Percentiles rank a stretch among this genome's conserved stretches.
phyloP scores from a whole-genome alignment of 2,329 filamentous ascomycete genomes.

The Penicillium sumatraense region DNA sequence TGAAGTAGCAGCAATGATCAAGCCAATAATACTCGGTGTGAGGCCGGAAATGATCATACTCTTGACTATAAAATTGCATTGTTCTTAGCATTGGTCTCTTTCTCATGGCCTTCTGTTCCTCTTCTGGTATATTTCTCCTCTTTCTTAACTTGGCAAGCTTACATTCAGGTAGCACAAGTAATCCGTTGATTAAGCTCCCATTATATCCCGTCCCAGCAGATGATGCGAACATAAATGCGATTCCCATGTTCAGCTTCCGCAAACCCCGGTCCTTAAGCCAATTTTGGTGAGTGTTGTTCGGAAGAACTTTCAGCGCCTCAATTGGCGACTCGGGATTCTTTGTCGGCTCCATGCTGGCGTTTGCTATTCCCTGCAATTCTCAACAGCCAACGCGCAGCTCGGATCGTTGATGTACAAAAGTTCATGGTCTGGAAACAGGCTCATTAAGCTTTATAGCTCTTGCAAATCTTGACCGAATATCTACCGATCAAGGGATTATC shows the following conservation, averaged over 20 bases:
- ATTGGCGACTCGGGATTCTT: constrained; percentile 11
- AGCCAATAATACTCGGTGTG: constrained; percentile 18
- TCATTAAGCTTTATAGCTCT: constrained; percentile 20
- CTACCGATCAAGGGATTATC: constrained; percentile 26
- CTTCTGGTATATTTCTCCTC: neutral
- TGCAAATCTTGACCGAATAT: constrained; percentile 2
- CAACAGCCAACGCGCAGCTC: neutral
- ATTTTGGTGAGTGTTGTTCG: constrained; percentile 23
- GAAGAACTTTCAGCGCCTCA: constrained; percentile 20
- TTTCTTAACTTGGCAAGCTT: neutral
- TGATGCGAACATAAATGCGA: constrained; percentile 27
- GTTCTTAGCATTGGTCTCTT: no score
- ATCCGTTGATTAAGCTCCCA: constrained; percentile 26
- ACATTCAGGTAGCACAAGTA: constrained; percentile 25
- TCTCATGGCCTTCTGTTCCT: no score
- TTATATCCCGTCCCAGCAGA: constrained; percentile 28
- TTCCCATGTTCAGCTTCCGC: constrained; percentile 24
- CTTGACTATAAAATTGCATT: constrained; percentile 8
- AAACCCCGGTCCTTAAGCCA: constrained; percentile 28
- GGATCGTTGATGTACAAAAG: neutral
- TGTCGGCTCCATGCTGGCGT: constrained; percentile 17
- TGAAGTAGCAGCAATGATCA: constrained; percentile 23
- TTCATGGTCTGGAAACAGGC: neutral
- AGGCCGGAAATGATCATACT: constrained; percentile 15
- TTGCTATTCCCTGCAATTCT: neutral